phyloP scores from a whole-genome alignment of 805 yeast species.

The Candida xiaguanensis region DNA sequence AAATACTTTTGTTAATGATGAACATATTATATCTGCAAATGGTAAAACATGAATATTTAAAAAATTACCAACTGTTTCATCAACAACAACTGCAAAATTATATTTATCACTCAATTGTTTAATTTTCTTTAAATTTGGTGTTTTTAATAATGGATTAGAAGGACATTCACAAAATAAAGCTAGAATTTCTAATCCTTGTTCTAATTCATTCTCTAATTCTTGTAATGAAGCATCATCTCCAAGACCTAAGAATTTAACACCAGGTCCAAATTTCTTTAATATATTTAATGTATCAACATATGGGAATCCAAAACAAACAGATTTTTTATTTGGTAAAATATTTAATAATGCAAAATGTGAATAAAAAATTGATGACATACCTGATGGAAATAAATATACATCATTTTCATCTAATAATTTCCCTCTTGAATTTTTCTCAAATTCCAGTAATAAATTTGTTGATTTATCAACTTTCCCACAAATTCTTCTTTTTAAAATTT shows the following conservation, averaged over 20 bases:
- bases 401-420: slow-evolving; percentile 48
- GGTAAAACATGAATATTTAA: slow-evolving; percentile 78
- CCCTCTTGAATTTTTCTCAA: slow-evolving; percentile 25
- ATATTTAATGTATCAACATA: slow-evolving; percentile 90
- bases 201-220: slow-evolving; percentile 60
- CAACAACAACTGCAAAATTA: slow-evolving; percentile 78
- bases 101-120: slow-evolving; percentile 63
- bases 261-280: slow-evolving; percentile 86
- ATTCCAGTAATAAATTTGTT: slow-evolving; percentile 22
- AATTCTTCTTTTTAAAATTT: slow-evolving; percentile 69
- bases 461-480: slow-evolving; percentile 56
- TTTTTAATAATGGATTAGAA: slow-evolving; percentile 84
- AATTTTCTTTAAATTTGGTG: slow-evolving; percentile 71
- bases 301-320: slow-evolving; percentile 95
- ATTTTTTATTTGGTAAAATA: slow-evolving; percentile 40
- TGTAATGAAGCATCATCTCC: slow-evolving; percentile 72
- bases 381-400: slow-evolving; percentile 81
- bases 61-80: slow-evolving; percentile 93
- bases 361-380: slow-evolving; percentile 88
- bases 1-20: slow-evolving; percentile 88
- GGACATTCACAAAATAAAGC: slow-evolving; percentile 92
- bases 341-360: slow-evolving; percentile 62
- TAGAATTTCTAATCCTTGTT: slow-evolving; percentile 48
- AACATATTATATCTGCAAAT: slow-evolving; percentile 80
- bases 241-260: slow-evolving; percentile 78